Percentiles rank a stretch among this genome's conserved stretches.
Evolutionary conservation across 306 rosid genomes (phyloP).

Genomic region (Abrus pulchellus): DNA sequence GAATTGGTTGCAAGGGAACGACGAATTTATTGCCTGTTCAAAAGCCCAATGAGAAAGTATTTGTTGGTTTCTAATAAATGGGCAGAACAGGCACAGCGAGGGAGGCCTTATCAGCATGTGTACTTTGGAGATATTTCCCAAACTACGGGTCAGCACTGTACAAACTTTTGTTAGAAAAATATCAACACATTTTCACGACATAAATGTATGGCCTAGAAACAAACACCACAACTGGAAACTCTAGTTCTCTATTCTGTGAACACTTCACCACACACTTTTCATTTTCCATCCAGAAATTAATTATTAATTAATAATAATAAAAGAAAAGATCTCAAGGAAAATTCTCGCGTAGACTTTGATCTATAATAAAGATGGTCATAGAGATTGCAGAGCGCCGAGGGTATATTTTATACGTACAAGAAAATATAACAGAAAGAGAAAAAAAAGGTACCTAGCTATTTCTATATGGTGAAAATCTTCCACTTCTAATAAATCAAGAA

Average conservation of each 20-base stretch:
- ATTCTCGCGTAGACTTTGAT: background rate
- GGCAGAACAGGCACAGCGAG: slow-evolving; percentile 61
- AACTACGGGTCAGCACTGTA: slow-evolving; percentile 55
- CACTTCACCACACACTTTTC: slow-evolving; percentile 38
- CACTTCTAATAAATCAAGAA: slow-evolving; percentile 16
- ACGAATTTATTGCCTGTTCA: slow-evolving; percentile 51
- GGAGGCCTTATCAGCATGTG: slow-evolving; percentile 58
- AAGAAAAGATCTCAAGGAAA: slow-evolving; percentile 16
- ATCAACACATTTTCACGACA: slow-evolving; percentile 39
- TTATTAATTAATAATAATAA: background rate
- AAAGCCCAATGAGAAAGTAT: slow-evolving; percentile 49
- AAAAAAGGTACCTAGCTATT: background rate
- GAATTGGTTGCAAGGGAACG: slow-evolving; percentile 10
- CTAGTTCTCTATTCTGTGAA: slow-evolving; percentile 14
- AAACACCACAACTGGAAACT: slow-evolving; percentile 47
- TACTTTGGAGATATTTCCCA: slow-evolving; percentile 63
- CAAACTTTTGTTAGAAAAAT: slow-evolving; percentile 38
- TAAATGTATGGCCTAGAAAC: slow-evolving; percentile 66
- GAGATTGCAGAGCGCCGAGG: slow-evolving; percentile 21
- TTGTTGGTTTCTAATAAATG: slow-evolving; percentile 82
- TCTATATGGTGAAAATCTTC: slow-evolving; percentile 41
- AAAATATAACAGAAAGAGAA: background rate
- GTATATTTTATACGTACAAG: background rate
- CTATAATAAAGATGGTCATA: slow-evolving; percentile 9
- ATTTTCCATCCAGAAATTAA: background rate